These are phyloP conservation scores for Crinitomyces ghanaensis DNA, from an alignment of 805 yeast genomes.

Conservation along the genomic window DNA sequence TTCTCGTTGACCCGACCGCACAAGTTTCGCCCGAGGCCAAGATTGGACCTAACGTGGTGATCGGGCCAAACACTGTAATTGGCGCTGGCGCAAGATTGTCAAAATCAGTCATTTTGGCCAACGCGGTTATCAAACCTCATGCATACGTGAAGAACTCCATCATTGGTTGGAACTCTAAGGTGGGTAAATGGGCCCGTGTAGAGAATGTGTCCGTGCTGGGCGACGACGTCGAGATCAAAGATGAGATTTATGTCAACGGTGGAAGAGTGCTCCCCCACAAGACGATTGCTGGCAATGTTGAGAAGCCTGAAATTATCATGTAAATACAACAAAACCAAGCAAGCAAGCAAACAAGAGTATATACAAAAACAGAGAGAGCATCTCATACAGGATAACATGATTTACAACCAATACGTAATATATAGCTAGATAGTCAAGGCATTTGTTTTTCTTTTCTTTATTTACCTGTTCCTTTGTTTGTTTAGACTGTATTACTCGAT, in stretches of 20 bases:
- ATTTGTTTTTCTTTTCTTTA: too few relatives aligned
- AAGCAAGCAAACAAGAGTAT: too few relatives aligned
- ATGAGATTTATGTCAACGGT: slow-evolving; percentile 97
- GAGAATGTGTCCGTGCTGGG: slow-evolving; percentile 97
- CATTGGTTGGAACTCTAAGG: slow-evolving; percentile 98
- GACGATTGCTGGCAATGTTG: slow-evolving; percentile 90
- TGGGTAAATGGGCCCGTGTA: slow-evolving; percentile 98
- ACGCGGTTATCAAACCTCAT: slow-evolving; percentile 90
- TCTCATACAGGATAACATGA: too few relatives aligned
- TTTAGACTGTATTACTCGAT: too few relatives aligned
- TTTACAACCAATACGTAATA: too few relatives aligned
- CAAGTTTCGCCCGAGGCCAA: slow-evolving; percentile 84
- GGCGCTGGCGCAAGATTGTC: slow-evolving; percentile 99
- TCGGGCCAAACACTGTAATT: slow-evolving; percentile 90
- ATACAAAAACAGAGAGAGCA: too few relatives aligned
- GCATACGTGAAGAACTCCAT: slow-evolving; percentile 96
- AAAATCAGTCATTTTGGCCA: slow-evolving; percentile 83
- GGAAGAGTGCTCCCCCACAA: slow-evolving; percentile 99
- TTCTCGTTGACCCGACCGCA: slow-evolving; percentile 89
- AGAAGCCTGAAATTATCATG: slow-evolving; percentile 97
- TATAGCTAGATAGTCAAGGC: too few relatives aligned
- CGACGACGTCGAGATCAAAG: slow-evolving; percentile 97
- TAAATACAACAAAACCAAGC: too few relatives aligned
- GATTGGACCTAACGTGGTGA: slow-evolving; percentile 96
- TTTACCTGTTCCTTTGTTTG: too few relatives aligned